Evolutionary conservation across 1,284 basidiomycete species (phyloP).

Genomic region (Sutorius eximius): DNA sequence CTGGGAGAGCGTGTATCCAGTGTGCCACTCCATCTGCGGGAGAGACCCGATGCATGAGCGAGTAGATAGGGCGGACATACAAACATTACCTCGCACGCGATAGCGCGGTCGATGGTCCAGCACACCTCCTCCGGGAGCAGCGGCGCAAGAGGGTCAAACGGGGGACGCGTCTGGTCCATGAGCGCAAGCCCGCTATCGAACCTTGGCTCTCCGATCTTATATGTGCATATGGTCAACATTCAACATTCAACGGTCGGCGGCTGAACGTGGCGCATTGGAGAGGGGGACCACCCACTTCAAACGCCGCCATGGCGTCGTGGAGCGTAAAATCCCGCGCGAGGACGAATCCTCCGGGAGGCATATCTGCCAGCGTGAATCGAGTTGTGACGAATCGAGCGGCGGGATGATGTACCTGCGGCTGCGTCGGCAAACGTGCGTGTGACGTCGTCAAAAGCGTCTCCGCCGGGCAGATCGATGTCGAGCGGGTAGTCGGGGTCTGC

Average conservation of each 20-base stretch:
- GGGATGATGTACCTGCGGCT: conserved; percentile 45
- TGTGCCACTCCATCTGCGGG: conserved; percentile 73
- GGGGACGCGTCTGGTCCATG: conserved; percentile 42
- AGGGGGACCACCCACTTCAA: too few species aligned
- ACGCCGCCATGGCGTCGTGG: too few species aligned
- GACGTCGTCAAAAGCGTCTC: conserved; percentile 59
- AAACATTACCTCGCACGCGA: conserved; percentile 74
- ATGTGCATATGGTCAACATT: too few species aligned
- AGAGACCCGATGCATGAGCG: conserved; percentile 22
- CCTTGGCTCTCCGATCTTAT: conserved; percentile 84
- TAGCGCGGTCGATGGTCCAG: conserved; percentile 82
- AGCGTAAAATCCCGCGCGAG: too few species aligned
- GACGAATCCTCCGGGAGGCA: too few species aligned
- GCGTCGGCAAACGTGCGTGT: conserved; percentile 58
- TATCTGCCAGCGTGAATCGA: conserved; percentile 42
- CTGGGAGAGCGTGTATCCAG: conserved; percentile 81
- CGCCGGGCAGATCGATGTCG: conserved; percentile 47
- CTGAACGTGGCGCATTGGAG: too few species aligned
- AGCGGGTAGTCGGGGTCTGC: conserved; percentile 19
- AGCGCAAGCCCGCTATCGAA: conserved; percentile 80
- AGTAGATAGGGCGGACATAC: conserved; percentile 8
- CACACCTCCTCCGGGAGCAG: conserved; percentile 73
- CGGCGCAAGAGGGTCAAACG: conserved; percentile 66
- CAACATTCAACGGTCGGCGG: too few species aligned
- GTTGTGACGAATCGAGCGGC: conserved; percentile 5